Conservation (phyloP, 106 monocot genomes). For the Gastrodia elata region DNA sequence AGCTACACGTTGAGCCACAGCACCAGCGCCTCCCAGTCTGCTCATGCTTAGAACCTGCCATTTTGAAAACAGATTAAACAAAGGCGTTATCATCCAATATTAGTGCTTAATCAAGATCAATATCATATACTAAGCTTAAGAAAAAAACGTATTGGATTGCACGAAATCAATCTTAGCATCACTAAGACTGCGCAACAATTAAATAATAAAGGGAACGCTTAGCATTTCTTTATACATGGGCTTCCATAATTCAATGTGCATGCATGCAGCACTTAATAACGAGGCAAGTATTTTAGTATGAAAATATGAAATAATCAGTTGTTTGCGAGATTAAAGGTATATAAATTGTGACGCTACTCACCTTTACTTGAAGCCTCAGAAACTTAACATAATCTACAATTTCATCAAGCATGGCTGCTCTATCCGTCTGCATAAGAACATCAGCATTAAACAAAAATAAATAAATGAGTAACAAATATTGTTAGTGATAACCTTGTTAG, state of each 20-base stretch:
- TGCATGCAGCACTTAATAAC: too few species aligned
- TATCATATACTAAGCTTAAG: background rate
- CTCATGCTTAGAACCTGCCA: constrained; percentile 79
- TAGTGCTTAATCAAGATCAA: background rate
- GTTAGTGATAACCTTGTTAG: constrained; percentile 41
- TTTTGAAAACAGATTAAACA: constrained; percentile 7
- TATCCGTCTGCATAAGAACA: constrained; percentile 37
- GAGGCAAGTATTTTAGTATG: background rate
- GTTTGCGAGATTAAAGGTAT: background rate
- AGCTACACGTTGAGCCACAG: constrained; percentile 67
- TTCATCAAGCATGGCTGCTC: constrained; percentile 60
- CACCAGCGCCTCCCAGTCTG: constrained; percentile 71
- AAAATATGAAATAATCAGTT: background rate
- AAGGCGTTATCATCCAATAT: background rate
- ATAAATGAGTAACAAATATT: background rate
- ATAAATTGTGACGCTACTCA: constrained; percentile 8
- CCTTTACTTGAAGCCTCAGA: constrained; percentile 59
- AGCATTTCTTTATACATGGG: too few species aligned
- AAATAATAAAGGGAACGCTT: too few species aligned
- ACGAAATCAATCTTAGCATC: too few species aligned
- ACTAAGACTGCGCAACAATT: too few species aligned
- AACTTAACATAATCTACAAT: constrained; percentile 60
- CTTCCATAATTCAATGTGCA: too few species aligned
- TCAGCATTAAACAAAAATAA: background rate
- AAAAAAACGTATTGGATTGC: too few species aligned